A percentile compares a stretch with the other conserved stretches of the same genome.
Conservation (phyloP, 495 filamentous ascomycete species). For the Aspergillus ellipticus region DNA sequence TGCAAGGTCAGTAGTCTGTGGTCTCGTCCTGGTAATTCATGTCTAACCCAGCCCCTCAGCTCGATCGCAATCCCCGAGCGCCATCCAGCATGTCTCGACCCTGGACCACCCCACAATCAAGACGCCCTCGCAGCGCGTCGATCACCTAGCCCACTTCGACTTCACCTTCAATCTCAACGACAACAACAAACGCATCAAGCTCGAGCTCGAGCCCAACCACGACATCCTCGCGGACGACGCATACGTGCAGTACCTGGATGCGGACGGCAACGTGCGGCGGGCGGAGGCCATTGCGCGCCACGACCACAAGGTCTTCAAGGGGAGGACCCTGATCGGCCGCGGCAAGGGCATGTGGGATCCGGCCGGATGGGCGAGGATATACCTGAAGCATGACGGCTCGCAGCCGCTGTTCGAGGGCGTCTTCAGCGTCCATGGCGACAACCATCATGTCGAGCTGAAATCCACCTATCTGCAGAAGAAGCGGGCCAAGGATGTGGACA, state of each 20-base stretch:
- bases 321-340: slow-evolving; percentile 66
- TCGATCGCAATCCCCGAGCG: slow-evolving; percentile 71
- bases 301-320: slow-evolving; percentile 80
- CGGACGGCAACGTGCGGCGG: slow-evolving; percentile 59
- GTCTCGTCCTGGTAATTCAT: background rate
- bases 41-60: slow-evolving; percentile 31
- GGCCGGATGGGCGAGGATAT: slow-evolving; percentile 82
- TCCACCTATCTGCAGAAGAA: slow-evolving; percentile 71
- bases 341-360: slow-evolving; percentile 67
- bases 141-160: slow-evolving; percentile 77
- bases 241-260: slow-evolving; percentile 63
- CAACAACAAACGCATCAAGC: slow-evolving; percentile 64
- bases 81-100: slow-evolving; percentile 67
- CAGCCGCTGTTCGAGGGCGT: slow-evolving; percentile 86
- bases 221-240: slow-evolving; percentile 81
- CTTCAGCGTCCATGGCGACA: slow-evolving; percentile 73
- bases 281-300: slow-evolving; percentile 64
- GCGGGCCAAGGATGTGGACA: slow-evolving; percentile 67
- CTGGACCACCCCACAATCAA: slow-evolving; percentile 73
- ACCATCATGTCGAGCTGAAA: slow-evolving; percentile 82
- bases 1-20: slow-evolving; percentile 13
- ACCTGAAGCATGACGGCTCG: slow-evolving; percentile 69
- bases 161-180: slow-evolving; percentile 72
- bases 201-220: slow-evolving; percentile 86
- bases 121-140: slow-evolving; percentile 73